Base-by-base conservation (phyloP, 2,329 filamentous ascomycete species). In the Xylariales sp. region DNA sequence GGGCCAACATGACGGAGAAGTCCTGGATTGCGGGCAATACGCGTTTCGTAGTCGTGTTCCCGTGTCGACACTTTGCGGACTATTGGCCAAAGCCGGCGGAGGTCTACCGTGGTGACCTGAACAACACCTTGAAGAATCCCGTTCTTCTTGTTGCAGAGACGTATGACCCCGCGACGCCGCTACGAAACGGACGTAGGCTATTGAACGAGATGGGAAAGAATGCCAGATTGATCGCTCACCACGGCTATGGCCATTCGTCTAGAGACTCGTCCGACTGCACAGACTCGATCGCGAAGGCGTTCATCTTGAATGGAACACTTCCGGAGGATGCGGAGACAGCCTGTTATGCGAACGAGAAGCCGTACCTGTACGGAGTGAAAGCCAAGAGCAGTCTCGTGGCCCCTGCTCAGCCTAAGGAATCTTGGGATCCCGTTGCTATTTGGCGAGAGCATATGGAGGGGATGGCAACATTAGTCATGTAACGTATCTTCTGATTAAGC, bases 81-180 rank as follows among this genome's bases (percentile, higher is more conserved):
- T 69, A 69, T 48, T 74, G 71, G 70, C 66, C 69, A 2, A 28
- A 61, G 12, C 64, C 66, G 0, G 69, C 67, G 1, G 71, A 71
- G 41, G 68, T 70, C 4, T 74, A 65, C 47, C 65, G 70, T 3
- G 71, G 70, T 10, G 61, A 65, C 34, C 52, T 74, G 20, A 68
- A 70, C 51, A 50, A 62, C 35, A 65, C 65, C 0, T 61, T 74
- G 7, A 62, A 58, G 18, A 48, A 68, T 41, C 69, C 71, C 1
- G 54, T 74, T 3, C 51, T 74, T 28, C 57, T 75, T 28, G 66
- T 74, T 28, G 69, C 70, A 1, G 69, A 70, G 57, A 67, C 66
- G 4, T 68, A 74, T 42, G 71, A 74, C 43, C 70, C 71, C 1
- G 70, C 70, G 2, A 74, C 71, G 5, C 71, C 71, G 4, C 51